Percentiles rank a stretch among this genome's conserved stretches.
Conservation (phyloP, 805 yeast genomes). For the Cephaloascus albidus region DNA sequence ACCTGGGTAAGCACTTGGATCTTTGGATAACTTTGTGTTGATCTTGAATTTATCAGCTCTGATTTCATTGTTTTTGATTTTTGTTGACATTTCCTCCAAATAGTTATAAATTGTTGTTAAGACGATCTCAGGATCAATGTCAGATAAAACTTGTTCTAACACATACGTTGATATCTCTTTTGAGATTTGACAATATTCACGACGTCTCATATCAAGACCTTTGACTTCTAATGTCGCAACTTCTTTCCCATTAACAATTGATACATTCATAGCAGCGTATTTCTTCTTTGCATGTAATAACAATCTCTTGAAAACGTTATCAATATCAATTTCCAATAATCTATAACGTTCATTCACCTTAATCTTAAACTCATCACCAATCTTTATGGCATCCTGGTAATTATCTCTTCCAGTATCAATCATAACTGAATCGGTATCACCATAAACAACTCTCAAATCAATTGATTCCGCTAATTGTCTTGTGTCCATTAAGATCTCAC, state of each 20-base stretch:
- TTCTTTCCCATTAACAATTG: constrained; percentile 45
- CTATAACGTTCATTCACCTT: constrained; percentile 84
- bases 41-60: constrained; percentile 66
- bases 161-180: constrained; percentile 79
- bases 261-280: constrained; percentile 82
- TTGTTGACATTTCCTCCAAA: constrained; percentile 47
- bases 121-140: constrained; percentile 69
- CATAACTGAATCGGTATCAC: constrained; percentile 99
- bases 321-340: constrained; percentile 87
- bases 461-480: constrained; percentile 84
- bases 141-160: constrained; percentile 61
- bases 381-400: constrained; percentile 63
- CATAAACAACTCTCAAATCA: constrained; percentile 82
- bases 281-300: constrained; percentile 92
- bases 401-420: constrained; percentile 76
- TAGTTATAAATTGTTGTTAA: constrained; percentile 63
- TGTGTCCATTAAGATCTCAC: constrained; percentile 91
- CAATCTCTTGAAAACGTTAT: constrained; percentile 80
- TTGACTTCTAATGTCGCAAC: constrained; percentile 70
- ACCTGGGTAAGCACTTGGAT: constrained; percentile 75
- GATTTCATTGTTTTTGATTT: constrained; percentile 52
- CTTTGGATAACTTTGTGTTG: constrained; percentile 83
- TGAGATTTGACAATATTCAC: constrained; percentile 91
- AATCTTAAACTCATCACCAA: constrained; percentile 79
- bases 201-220: constrained; percentile 94